Conservation (phyloP, 257 asterid genomes). For the Lithospermum erythrorhizon region DNA sequence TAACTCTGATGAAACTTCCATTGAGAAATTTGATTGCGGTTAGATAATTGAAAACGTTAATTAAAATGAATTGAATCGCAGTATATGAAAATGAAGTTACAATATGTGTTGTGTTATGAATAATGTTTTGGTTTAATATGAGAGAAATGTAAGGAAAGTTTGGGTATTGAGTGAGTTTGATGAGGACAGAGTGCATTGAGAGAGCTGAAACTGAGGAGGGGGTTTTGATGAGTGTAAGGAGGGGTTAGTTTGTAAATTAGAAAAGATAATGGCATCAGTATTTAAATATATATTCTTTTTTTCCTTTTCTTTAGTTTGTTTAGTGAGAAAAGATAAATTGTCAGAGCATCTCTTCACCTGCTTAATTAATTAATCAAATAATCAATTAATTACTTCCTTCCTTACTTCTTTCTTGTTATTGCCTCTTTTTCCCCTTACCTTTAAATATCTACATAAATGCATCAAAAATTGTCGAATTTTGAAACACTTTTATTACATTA, state of each 20-base stretch:
- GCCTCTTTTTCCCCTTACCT: too few relatives aligned
- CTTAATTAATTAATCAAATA: too few relatives aligned
- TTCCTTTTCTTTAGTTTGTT: background rate
- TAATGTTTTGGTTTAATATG: background rate
- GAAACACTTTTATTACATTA: too few relatives aligned
- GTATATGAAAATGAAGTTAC: background rate
- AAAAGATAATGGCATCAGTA: constrained; percentile 13
- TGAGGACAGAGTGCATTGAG: constrained; percentile 25
- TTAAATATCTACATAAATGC: too few relatives aligned
- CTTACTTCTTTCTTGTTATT: too few relatives aligned
- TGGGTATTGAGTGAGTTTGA: constrained; percentile 24
- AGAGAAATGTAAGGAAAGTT: constrained; percentile 17
- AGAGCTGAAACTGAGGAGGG: constrained; percentile 46
- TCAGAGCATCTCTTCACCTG: too few relatives aligned
- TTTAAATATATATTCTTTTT: background rate
- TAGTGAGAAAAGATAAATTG: background rate
- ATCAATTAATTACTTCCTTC: too few relatives aligned
- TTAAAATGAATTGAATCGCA: too few relatives aligned
- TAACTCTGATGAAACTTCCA: constrained; percentile 33
- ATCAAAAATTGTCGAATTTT: too few relatives aligned
- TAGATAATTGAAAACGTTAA: background rate
- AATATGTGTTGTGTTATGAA: background rate
- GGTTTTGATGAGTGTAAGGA: constrained; percentile 53
- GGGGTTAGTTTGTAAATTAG: constrained; percentile 27
- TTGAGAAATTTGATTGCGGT: background rate